Evolutionary conservation across 2,329 filamentous ascomycete species (phyloP).

Genomic region (Alternaria postmessia): DNA sequence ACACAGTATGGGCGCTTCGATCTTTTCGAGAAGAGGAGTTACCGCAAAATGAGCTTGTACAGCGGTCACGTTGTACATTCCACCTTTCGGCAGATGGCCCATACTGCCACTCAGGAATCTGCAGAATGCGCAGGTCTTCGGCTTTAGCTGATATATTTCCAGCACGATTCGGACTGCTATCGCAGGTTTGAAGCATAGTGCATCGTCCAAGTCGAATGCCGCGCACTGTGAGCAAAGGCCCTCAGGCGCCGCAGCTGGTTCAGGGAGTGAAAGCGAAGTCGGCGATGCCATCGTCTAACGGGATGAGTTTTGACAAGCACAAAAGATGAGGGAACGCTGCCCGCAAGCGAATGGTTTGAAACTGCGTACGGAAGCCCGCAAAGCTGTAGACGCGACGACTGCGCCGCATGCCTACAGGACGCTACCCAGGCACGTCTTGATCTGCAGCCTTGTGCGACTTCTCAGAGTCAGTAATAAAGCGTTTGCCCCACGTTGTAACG

Average conservation of each 20-base stretch:
- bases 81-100: background rate
- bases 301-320: background rate
- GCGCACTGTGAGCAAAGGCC: background rate
- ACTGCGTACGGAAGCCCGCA: background rate
- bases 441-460: background rate
- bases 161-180: background rate
- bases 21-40: background rate
- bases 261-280: background rate
- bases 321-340: background rate
- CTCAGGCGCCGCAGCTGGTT: background rate
- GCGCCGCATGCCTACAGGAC: background rate
- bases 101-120: background rate
- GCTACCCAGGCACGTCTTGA: background rate
- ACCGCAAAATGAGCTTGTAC: background rate
- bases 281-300: background rate
- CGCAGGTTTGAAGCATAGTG: background rate
- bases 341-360: background rate
- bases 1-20: conserved; percentile 1
- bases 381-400: background rate
- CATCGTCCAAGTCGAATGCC: background rate
- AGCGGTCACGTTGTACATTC: background rate
- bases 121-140: background rate
- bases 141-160: background rate
- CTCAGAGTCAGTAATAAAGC: background rate
- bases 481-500: background rate